Percentiles rank a stretch among this genome's conserved stretches.
Evolutionary conservation across 176 grass and related monocot species (phyloP).

Genomic region (Rhipidocladum racemiflorum): DNA sequence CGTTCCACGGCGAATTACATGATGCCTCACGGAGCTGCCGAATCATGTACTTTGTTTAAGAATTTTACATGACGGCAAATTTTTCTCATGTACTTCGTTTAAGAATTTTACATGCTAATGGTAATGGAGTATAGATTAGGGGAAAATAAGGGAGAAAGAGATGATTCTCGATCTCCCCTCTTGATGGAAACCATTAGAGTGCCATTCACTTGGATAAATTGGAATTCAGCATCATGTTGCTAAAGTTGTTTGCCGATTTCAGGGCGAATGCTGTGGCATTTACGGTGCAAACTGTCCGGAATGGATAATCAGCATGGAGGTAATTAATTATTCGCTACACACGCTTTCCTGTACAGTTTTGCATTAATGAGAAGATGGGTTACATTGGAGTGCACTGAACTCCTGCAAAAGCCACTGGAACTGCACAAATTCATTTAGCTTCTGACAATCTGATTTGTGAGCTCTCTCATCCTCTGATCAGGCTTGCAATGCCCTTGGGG

Average conservation of each 20-base stretch:
- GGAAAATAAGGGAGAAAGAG: no score
- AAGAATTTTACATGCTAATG: not conserved
- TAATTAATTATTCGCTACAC: constrained; percentile 13
- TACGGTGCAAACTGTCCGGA: constrained; percentile 79
- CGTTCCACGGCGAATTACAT: no score
- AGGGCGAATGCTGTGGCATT: constrained; percentile 70
- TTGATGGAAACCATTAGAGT: no score
- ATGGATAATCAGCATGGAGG: constrained; percentile 95
- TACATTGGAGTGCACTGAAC: no score
- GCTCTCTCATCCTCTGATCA: constrained; percentile 8
- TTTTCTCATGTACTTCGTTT: not conserved
- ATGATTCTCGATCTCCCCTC: no score
- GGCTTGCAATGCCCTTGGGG: constrained; percentile 89
- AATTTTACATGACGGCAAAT: no score
- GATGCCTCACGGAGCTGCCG: no score
- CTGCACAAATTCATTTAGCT: not conserved
- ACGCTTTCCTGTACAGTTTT: not conserved
- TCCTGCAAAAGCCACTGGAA: no score
- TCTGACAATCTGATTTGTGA: not conserved
- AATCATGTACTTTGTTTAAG: no score
- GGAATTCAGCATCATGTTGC: not conserved
- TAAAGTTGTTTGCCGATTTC: not conserved
- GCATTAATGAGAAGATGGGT: not conserved
- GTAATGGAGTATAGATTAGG: no score
- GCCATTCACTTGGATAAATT: not conserved